Conservation (phyloP, 169 alveolate genomes). For the Eimeria praecox region DNA sequence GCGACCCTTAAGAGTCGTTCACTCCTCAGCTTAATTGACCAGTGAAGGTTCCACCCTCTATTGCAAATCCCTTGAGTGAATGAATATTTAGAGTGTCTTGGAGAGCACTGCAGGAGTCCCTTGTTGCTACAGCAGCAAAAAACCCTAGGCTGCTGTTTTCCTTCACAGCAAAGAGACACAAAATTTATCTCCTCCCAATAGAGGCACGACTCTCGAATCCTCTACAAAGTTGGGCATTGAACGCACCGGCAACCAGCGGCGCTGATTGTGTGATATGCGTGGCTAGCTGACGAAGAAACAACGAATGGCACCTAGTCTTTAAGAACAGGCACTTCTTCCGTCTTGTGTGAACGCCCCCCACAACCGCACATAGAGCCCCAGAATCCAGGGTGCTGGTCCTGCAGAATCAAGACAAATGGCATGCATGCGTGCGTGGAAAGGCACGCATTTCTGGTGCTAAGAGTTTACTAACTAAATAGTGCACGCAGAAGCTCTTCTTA, state of each 20-base stretch:
- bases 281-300: neutral
- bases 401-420: neutral
- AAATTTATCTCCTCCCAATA: neutral
- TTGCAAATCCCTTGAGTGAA: neutral
- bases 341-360: conserved; percentile 78
- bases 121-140: conserved; percentile 1
- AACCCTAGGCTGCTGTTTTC: neutral
- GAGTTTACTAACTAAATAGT: neutral
- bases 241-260: neutral
- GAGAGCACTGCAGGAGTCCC: neutral
- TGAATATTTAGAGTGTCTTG: neutral
- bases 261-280: neutral
- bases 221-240: neutral
- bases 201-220: neutral
- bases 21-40: neutral
- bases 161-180: neutral
- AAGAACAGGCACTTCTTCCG: conserved; percentile 49
- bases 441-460: neutral
- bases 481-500: neutral
- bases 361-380: conserved; percentile 82
- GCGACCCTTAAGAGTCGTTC: neutral
- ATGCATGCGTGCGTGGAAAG: neutral
- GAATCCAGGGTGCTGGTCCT: conserved; percentile 80
- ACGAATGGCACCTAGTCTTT: neutral
- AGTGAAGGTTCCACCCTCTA: neutral